Base-by-base conservation (phyloP, 2,329 filamentous ascomycete species). In the Colletotrichum echinochloae region DNA sequence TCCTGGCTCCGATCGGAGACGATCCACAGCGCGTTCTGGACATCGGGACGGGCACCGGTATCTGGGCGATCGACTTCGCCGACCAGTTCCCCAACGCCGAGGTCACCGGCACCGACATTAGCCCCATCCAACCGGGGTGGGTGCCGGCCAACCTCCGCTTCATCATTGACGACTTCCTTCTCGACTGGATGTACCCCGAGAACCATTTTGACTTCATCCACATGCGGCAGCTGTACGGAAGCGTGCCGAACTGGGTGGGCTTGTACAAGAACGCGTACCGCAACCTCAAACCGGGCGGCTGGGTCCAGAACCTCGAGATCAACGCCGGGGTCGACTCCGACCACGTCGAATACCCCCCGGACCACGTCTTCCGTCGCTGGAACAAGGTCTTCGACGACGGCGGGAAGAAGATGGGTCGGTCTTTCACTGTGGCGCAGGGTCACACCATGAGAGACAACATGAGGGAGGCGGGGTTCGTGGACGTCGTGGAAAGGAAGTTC, bases 111-210 rank as follows among this genome's bases (percentile, higher is more conserved):
- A 87, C 85, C 2, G 87, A 90, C 74, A 82, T 89, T 20, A 87
- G 84, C 12, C 86, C 87, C 0, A 87, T 88, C 11, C 87, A 89
- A 74, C 87, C 87, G 0, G 79, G 78, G 39, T 86, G 86, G 79
- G 84, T 90, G 0, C 87, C 88, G 2, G 81, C 83, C 59, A 91
- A 90, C 72, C 85, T 89, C 46, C 83, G 86, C 71, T 91, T 90
- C 72, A 81, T 88, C 65, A 83, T 90, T 57, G 88, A 90, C 76
- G 87, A 91, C 74, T 85, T 85, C 37, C 86, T 87, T 73, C 81
- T 74, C 9, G 78, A 77, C 0, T 81, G 79, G 79, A 88, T 78
- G 80, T 86, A 78, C 39, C 82, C 83, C 1, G 76, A 81, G 3
- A 76, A 85, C 49, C 79, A 83, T 61, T 88, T 89, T 76, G 88